Evolutionary conservation across 192 early-diverging fungal genomes (phyloP).

Genomic region (Backusella parvicylindrica): DNA sequence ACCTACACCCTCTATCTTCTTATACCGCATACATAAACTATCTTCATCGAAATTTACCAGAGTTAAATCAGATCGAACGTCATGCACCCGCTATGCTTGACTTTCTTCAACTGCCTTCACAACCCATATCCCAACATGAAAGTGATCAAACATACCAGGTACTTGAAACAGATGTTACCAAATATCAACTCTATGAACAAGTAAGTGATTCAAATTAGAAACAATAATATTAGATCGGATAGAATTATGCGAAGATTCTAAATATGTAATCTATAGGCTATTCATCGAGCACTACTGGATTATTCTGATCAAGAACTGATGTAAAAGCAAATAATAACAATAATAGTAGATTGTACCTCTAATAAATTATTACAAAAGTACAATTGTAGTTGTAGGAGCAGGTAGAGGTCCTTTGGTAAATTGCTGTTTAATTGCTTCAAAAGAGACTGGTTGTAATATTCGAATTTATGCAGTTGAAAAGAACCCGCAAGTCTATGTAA

Average conservation of each 20-base stretch:
- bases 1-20: background rate
- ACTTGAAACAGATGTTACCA: background rate
- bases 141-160: background rate
- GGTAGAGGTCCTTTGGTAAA: slow-evolving; percentile 94
- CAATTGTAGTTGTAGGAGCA: slow-evolving; percentile 93
- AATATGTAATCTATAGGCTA: slow-evolving; percentile 43
- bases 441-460: slow-evolving; percentile 54
- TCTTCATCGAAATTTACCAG: background rate
- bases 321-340: slow-evolving; percentile 38
- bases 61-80: background rate
- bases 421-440: slow-evolving; percentile 77
- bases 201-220: background rate
- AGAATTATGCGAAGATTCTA: background rate
- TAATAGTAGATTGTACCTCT: background rate
- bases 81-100: background rate
- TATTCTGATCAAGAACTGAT: slow-evolving; percentile 37
- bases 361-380: slow-evolving; percentile 30
- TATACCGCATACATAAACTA: background rate
- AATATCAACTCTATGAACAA: background rate
- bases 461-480: slow-evolving; percentile 90
- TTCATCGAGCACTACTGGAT: slow-evolving; percentile 56
- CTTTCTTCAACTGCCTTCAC: background rate
- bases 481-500: slow-evolving; percentile 93
- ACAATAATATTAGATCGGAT: background rate
- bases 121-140: background rate